These are phyloP conservation scores for Parietaria judaica DNA, from an alignment of 306 rosid genomes.

Conservation along the genomic window DNA sequence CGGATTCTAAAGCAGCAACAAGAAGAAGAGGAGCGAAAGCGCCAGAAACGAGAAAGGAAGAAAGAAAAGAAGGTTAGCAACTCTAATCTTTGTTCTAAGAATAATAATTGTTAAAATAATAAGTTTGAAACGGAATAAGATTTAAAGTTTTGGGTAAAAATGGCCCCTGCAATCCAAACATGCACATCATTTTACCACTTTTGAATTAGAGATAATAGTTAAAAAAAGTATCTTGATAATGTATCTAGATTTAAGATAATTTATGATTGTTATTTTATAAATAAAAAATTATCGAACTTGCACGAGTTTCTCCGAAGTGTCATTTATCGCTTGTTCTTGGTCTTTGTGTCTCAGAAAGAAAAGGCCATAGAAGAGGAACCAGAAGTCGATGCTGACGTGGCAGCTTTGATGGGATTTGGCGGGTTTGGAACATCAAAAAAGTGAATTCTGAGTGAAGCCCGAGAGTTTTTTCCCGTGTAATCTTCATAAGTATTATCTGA, in stretches of 20 bases:
- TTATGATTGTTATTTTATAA: too few relatives aligned
- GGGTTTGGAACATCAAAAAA: constrained; percentile 83
- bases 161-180: too few relatives aligned
- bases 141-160: too few relatives aligned
- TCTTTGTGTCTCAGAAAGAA: constrained; percentile 49
- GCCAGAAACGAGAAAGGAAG: constrained; percentile 83
- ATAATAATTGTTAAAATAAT: too few relatives aligned
- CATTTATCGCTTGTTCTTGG: not conserved
- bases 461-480: constrained; percentile 6
- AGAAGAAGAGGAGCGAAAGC: constrained; percentile 94
- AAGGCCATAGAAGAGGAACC: constrained; percentile 66
- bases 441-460: constrained; percentile 17
- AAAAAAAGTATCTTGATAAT: too few relatives aligned
- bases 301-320: too few relatives aligned
- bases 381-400: constrained; percentile 85
- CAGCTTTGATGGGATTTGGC: constrained; percentile 98
- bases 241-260: too few relatives aligned
- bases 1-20: constrained; percentile 87
- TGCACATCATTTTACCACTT: too few relatives aligned
- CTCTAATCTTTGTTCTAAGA: constrained; percentile 11
- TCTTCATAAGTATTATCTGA: constrained; percentile 8
- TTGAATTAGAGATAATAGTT: too few relatives aligned
- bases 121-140: too few relatives aligned
- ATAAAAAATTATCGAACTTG: too few relatives aligned
- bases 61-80: constrained; percentile 76